Base-by-base conservation (phyloP, 1,139 yeast species). In the Lodderomyces beijingensis region DNA sequence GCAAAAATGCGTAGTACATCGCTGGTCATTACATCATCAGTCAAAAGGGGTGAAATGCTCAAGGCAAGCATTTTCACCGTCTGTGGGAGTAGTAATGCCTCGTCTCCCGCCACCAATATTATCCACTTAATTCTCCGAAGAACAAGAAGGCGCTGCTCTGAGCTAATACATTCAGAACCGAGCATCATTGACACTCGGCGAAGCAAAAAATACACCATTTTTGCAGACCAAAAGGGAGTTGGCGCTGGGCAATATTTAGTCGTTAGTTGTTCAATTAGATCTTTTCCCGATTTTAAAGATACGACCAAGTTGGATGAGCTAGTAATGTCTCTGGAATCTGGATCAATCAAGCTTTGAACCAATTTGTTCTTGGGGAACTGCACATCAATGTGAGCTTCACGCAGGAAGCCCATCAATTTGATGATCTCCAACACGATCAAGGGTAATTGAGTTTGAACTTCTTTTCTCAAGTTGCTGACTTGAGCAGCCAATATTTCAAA, bases 71-170 rank as follows among this genome's bases (percentile, higher is more conserved):
- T 11, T 5, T 25, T 13, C 9, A 25, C 26, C 5, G 25, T 4
- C 11, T 16, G 22, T 5, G 37, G 35, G n/a, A n/a, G n/a, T 6
- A 51, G 36, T 10, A 65, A 35, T 10, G 44, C 39, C 1, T 41
- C 32, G 2, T 45, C 43, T 4, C 68, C 62, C 7, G 9, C 11
- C 7, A 66, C 31, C 5, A 57, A 32, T 6, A 70, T 39, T 1
- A 74, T 41, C 2, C 67, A 41, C 33, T 70, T 70, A 10, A 77
- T 37, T 36, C 55, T 62, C 38, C 78, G 55, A 6, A 76, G 28
- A 30, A 28, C 11, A 19, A 5, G 5, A 20, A 4, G 7, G 28
- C 10, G 5, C 10, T 9, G 16, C 14, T n/a, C 19, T 12, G 9
- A 5, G 9, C 10, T 9, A 9, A 9, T 4, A 16, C 13, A 9